Percentiles rank a stretch among this genome's conserved stretches.
phyloP scores from a whole-genome alignment of 1,284 basidiomycete genomes.

The Trametes versicolor region DNA sequence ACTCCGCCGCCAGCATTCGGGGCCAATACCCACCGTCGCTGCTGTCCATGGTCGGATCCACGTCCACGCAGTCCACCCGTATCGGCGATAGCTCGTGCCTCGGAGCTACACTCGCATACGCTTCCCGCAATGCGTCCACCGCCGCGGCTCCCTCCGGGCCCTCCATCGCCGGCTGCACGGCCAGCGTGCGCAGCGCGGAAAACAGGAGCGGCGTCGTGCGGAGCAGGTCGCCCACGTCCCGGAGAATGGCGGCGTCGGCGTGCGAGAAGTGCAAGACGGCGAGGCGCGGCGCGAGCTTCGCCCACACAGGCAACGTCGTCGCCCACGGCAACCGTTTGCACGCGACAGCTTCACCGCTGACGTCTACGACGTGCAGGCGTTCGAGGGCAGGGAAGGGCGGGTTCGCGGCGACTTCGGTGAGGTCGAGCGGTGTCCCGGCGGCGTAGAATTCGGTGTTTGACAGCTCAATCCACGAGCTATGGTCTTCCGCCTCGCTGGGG shows the following conservation, averaged over 20 bases:
- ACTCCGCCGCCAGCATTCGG: background rate
- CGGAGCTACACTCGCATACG: background rate
- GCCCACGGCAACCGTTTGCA: conserved; percentile 14
- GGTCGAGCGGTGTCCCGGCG: conserved; percentile 7
- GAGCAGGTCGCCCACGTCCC: background rate
- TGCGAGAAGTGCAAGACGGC: conserved; percentile 8
- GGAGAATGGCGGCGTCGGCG: background rate
- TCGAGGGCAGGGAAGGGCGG: conserved; percentile 23
- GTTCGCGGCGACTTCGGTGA: background rate
- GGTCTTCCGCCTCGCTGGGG: background rate
- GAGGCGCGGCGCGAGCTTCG: conserved; percentile 18
- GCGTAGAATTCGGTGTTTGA: conserved; percentile 16
- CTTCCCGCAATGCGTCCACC: background rate
- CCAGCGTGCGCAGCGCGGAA: conserved; percentile 3
- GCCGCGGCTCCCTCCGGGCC: background rate
- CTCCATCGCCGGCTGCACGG: conserved; percentile 1
- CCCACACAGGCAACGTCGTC: conserved; percentile 21
- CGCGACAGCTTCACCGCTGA: background rate
- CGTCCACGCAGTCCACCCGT: background rate
- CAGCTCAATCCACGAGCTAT: conserved; percentile 11
- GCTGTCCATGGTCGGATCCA: background rate
- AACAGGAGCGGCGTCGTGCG: background rate
- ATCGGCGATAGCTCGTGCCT: background rate
- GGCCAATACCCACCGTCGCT: background rate
- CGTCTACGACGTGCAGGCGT: conserved; percentile 23